Conservation (phyloP, 2,329 filamentous ascomycete genomes). For the Stachybotrys chartarum region DNA sequence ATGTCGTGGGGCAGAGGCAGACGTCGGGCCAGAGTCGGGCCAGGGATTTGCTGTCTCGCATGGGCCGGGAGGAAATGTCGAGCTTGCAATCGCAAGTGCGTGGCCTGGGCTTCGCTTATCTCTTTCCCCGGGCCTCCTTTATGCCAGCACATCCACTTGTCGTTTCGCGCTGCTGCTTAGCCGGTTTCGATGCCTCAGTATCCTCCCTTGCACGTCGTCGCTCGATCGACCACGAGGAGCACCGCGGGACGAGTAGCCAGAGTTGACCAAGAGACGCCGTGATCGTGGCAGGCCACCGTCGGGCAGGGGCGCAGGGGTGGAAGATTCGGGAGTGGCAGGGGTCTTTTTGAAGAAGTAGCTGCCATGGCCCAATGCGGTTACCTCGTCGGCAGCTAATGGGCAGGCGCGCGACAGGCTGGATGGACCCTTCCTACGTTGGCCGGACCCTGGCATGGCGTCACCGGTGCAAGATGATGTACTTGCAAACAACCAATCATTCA, state of each 20-base stretch:
- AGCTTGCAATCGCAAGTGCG: background rate
- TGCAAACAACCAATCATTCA: too few species aligned
- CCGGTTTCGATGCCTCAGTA: background rate
- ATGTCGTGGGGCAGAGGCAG: background rate
- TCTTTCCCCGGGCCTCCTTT: background rate
- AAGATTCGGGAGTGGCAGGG: too few species aligned
- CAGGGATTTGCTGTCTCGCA: background rate
- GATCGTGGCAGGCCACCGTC: background rate
- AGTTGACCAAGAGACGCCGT: background rate
- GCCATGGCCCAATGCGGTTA: too few species aligned
- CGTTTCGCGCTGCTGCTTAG: background rate
- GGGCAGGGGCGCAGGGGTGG: background rate
- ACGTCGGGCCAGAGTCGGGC: background rate
- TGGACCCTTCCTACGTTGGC: too few species aligned
- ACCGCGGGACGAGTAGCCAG: background rate
- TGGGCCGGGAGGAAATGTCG: background rate
- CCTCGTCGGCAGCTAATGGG: too few species aligned
- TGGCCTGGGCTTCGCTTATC: background rate
- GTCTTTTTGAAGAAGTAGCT: too few species aligned
- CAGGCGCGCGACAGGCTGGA: too few species aligned
- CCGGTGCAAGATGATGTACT: too few species aligned
- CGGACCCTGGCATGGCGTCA: too few species aligned
- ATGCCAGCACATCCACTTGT: background rate
- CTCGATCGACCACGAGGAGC: background rate
- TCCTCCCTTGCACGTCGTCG: background rate